Percentiles rank a stretch among this genome's conserved stretches.
phyloP scores from a whole-genome alignment of 306 rosid genomes.

The Morella rubra region DNA sequence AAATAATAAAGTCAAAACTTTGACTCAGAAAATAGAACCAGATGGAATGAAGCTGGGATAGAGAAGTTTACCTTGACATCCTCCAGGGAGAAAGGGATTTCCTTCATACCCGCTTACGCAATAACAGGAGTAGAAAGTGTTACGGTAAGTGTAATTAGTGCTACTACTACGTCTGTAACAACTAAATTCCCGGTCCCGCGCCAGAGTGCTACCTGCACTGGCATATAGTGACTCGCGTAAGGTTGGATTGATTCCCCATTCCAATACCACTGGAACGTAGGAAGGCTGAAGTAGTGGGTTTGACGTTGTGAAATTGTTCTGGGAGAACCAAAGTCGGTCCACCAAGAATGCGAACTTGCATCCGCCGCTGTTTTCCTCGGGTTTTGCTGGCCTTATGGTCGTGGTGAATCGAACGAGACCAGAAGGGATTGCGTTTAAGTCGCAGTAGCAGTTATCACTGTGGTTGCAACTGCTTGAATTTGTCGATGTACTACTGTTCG shows the following conservation, averaged over 20 bases:
- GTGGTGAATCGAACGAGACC: neutral
- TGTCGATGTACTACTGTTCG: neutral
- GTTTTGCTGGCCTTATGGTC: neutral
- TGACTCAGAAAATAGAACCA: no score
- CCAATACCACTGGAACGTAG: neutral
- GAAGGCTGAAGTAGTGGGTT: neutral
- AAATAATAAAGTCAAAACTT: neutral
- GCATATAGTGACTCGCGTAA: no score
- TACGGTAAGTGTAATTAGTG: neutral
- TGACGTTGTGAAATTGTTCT: neutral
- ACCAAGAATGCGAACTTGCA: neutral
- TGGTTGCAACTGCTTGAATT: neutral
- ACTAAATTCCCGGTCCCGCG: no score
- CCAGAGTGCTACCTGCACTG: no score
- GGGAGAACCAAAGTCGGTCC: neutral
- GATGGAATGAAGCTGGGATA: no score
- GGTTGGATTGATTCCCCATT: neutral
- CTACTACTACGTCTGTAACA: no score
- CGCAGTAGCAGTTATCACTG: neutral
- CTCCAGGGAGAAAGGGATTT: neutral
- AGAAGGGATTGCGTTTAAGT: neutral
- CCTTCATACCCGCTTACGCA: neutral
- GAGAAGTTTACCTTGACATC: neutral
- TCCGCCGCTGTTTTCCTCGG: neutral
- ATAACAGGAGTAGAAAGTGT: neutral